phyloP scores from a whole-genome alignment of 306 rosid species.

The Medicago ruthenica region DNA sequence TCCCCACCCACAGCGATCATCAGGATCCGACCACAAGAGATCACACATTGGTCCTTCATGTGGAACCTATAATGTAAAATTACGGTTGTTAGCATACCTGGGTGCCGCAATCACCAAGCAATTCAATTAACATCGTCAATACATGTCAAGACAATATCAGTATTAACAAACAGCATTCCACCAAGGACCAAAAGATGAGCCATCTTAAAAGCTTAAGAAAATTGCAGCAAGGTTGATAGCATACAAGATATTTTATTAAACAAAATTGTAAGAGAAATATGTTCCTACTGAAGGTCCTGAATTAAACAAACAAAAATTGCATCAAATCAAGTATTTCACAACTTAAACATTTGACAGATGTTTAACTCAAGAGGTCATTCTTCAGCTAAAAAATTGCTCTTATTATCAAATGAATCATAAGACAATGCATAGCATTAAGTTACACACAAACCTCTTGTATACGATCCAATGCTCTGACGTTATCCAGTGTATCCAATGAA shows the following conservation, averaged over 20 bases:
- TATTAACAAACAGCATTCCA: no score
- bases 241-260: constrained; percentile 3
- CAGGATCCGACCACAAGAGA: constrained; percentile 98
- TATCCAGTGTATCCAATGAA: constrained; percentile 94
- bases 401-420: constrained; percentile 20
- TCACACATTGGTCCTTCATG: constrained; percentile 99
- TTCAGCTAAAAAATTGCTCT: not conserved
- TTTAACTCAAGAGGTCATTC: constrained; percentile 17
- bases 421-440: constrained; percentile 29
- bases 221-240: not conserved
- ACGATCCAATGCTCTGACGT: constrained; percentile 91
- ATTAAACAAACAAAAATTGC: constrained; percentile 4
- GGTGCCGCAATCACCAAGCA: not conserved
- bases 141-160: no score
- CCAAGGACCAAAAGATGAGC: no score
- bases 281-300: not conserved
- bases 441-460: constrained; percentile 78
- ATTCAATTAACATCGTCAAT: constrained; percentile 21
- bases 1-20: constrained; percentile 99
- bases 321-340: constrained; percentile 34
- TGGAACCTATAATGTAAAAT: constrained; percentile 73
- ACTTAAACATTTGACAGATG: not conserved
- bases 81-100: constrained; percentile 29
- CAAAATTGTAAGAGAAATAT: constrained; percentile 5
- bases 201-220: not conserved